Evolutionary conservation across 169 alveolate genomes (phyloP).

Genomic region (Cryptosporidium sp.): DNA sequence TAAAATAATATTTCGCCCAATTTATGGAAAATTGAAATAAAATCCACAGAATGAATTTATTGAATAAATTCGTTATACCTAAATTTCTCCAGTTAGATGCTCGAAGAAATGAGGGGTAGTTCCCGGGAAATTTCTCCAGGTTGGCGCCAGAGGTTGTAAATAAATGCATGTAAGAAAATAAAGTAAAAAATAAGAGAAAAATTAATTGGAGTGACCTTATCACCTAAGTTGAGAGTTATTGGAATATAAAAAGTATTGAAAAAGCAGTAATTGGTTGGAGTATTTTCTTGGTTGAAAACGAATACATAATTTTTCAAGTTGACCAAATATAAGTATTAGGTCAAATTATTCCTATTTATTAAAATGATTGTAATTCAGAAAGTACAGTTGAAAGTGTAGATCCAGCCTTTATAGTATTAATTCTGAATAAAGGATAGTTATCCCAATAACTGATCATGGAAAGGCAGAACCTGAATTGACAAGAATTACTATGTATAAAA

Average conservation of each 20-base stretch:
- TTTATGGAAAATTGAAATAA: neutral
- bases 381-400: slow-evolving; percentile 39
- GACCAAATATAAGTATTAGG: too few relatives aligned
- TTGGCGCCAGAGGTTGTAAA: neutral
- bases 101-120: neutral
- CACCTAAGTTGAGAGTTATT: neutral
- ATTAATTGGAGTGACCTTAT: neutral
- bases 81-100: neutral
- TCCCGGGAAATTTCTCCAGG: neutral
- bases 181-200: neutral
- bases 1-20: neutral
- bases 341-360: neutral
- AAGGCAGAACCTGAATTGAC: slow-evolving; percentile 54
- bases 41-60: neutral
- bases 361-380: slow-evolving; percentile 1
- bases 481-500: slow-evolving; percentile 20
- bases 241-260: too few relatives aligned
- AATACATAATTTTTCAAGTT: too few relatives aligned
- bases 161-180: neutral
- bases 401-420: slow-evolving; percentile 54
- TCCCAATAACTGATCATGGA: slow-evolving; percentile 65
- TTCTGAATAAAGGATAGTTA: slow-evolving; percentile 13
- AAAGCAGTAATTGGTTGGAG: neutral
- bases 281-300: neutral
- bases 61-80: neutral